These are phyloP conservation scores for Penicillium sp. DNA, from an alignment of 2,329 filamentous ascomycete species.

Conservation along the genomic window DNA sequence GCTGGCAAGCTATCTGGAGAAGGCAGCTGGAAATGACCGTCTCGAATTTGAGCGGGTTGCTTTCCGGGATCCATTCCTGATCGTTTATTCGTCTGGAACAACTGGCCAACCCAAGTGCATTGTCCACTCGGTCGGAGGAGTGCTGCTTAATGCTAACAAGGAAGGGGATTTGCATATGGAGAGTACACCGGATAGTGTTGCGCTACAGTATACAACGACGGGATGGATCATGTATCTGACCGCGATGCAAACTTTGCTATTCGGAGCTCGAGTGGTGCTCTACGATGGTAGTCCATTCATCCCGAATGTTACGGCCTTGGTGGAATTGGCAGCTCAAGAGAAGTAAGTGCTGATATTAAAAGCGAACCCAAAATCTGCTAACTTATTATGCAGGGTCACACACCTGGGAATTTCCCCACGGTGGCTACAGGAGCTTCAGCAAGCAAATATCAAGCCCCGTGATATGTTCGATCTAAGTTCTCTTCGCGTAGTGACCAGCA, in stretches of 20 bases:
- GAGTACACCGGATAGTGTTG: conserved; percentile 43
- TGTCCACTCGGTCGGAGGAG: conserved; percentile 63
- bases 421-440: conserved; percentile 73
- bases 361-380: conserved; percentile 27
- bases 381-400: conserved; percentile 63
- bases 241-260: conserved; percentile 58
- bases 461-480: conserved; percentile 62
- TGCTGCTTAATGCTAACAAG: conserved; percentile 49
- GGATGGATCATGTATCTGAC: conserved; percentile 88
- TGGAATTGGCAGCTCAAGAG: conserved; percentile 60
- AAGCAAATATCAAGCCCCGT: conserved; percentile 61
- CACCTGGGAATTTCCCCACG: conserved; percentile 74
- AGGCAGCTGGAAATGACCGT: conserved; percentile 27
- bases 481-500: conserved; percentile 65
- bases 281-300: conserved; percentile 83
- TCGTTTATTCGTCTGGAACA: conserved; percentile 78
- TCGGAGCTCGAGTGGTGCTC: conserved; percentile 64
- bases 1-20: conserved; percentile 9
- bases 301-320: conserved; percentile 56
- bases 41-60: conserved; percentile 60
- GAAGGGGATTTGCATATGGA: conserved; percentile 59
- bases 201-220: conserved; percentile 66
- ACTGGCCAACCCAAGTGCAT: conserved; percentile 85
- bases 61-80: conserved; percentile 74
- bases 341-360: conserved; percentile 6